These are phyloP conservation scores for Syncephalastrum racemosum DNA, from an alignment of 371 early-diverging fungal species.

Conservation along the genomic window DNA sequence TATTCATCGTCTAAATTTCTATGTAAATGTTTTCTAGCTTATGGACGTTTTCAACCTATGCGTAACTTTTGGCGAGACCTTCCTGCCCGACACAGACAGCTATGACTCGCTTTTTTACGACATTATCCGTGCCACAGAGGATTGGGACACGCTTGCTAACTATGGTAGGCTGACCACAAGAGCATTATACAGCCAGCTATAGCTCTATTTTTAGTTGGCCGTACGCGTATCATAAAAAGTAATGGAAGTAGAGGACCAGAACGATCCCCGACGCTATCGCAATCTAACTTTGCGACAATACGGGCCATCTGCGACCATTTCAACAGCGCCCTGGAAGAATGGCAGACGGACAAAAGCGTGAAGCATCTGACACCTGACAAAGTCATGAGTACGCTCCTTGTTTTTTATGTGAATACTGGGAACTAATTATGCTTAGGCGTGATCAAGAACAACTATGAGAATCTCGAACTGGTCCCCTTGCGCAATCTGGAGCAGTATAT, in stretches of 20 bases:
- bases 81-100: conserved; percentile 52
- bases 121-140: conserved; percentile 48
- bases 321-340: conserved; percentile 40
- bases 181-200: not conserved
- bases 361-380: conserved; percentile 38
- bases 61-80: conserved; percentile 49
- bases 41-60: conserved; percentile 53
- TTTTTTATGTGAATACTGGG: not conserved
- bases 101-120: conserved; percentile 57
- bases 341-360: conserved; percentile 28
- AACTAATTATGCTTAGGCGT: conserved; percentile 13
- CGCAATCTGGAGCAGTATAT: conserved; percentile 26
- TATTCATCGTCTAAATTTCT: not conserved
- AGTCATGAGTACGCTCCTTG: conserved; percentile 31
- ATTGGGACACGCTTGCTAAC: conserved; percentile 36
- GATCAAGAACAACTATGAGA: conserved; percentile 30
- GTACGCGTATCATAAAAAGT: conserved; percentile 21
- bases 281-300: conserved; percentile 28
- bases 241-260: conserved; percentile 15
- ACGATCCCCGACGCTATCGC: conserved; percentile 26
- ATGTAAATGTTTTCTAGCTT: conserved; percentile 22
- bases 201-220: conserved; percentile 16
- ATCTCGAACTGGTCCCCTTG: conserved; percentile 22
- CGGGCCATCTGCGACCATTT: conserved; percentile 42
- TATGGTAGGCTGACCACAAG: conserved; percentile 35